phyloP scores from a whole-genome alignment of 2,329 filamentous ascomycete genomes.

The Alternaria gansuensis region DNA sequence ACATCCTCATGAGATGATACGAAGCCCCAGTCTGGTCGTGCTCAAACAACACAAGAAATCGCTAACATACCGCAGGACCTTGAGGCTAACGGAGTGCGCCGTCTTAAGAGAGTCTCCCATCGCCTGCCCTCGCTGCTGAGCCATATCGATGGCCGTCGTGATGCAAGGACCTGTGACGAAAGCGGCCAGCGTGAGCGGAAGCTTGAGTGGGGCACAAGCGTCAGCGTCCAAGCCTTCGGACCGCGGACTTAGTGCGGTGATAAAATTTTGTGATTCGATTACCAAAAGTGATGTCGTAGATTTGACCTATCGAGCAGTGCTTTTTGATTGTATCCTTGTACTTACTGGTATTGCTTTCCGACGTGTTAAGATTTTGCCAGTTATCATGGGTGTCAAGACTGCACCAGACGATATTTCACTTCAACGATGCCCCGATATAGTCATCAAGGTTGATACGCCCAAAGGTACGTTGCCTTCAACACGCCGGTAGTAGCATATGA shows the following conservation, averaged over 20 bases:
- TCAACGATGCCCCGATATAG: slow-evolving; percentile 54
- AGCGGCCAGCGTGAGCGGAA: slow-evolving; percentile 19
- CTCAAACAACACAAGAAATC: neutral
- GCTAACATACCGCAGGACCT: slow-evolving; percentile 76
- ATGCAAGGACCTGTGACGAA: slow-evolving; percentile 19
- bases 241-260: slow-evolving; percentile 17
- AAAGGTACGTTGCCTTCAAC: slow-evolving; percentile 55
- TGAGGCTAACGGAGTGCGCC: slow-evolving; percentile 84
- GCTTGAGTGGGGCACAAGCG: slow-evolving; percentile 24
- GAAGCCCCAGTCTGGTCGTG: neutral
- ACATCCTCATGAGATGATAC: neutral
- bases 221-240: slow-evolving; percentile 14
- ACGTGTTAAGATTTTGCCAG: neutral
- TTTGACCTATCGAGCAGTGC: neutral
- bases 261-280: slow-evolving; percentile 14
- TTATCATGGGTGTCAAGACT: slow-evolving; percentile 9
- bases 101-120: slow-evolving; percentile 52
- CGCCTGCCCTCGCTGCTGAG: slow-evolving; percentile 52
- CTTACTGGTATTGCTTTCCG: neutral
- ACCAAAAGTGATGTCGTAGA: slow-evolving; percentile 4
- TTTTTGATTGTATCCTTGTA: neutral
- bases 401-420: slow-evolving; percentile 42
- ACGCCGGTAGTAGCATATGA: neutral
- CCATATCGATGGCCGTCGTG: slow-evolving; percentile 39
- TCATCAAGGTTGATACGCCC: slow-evolving; percentile 59